A percentile compares a stretch with the other conserved stretches of the same genome.
Evolutionary conservation across 2,329 filamentous ascomycete genomes (phyloP).

Genomic region (Fusarium subglutinans): DNA sequence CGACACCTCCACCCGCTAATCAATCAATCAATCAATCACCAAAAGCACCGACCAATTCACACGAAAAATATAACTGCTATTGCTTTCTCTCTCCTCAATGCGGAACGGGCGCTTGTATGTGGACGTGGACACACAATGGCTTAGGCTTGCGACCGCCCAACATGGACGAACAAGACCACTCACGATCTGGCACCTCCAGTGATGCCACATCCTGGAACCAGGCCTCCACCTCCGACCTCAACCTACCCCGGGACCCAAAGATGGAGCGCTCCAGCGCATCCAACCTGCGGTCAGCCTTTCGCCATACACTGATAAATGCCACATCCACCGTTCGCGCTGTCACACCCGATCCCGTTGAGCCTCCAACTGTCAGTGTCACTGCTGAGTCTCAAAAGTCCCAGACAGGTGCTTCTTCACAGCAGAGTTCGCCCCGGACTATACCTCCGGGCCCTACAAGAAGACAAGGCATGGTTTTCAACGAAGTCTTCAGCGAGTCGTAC

Average conservation of each 20-base stretch:
- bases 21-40: neutral
- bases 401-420: conserved; percentile 43
- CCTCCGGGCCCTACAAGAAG: conserved; percentile 55
- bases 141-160: conserved; percentile 57
- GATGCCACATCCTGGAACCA: conserved; percentile 47
- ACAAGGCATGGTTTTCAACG: conserved; percentile 70
- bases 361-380: conserved; percentile 36
- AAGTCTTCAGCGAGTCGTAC: conserved; percentile 61
- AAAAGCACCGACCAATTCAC: conserved; percentile 6
- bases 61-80: conserved; percentile 5
- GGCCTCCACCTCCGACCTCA: conserved; percentile 44
- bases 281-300: conserved; percentile 49
- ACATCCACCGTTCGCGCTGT: conserved; percentile 68
- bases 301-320: conserved; percentile 41
- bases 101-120: conserved; percentile 47
- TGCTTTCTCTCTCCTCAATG: conserved; percentile 43
- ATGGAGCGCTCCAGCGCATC: conserved; percentile 50
- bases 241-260: conserved; percentile 42
- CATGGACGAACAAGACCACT: conserved; percentile 56
- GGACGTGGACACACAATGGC: conserved; percentile 54
- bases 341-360: conserved; percentile 67
- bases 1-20: conserved; percentile 4
- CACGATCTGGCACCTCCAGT: conserved; percentile 49
- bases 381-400: conserved; percentile 38
- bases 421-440: conserved; percentile 47